Evolutionary conservation across 2,329 filamentous ascomycete species (phyloP).

Genomic region (Venturia aucupariae): DNA sequence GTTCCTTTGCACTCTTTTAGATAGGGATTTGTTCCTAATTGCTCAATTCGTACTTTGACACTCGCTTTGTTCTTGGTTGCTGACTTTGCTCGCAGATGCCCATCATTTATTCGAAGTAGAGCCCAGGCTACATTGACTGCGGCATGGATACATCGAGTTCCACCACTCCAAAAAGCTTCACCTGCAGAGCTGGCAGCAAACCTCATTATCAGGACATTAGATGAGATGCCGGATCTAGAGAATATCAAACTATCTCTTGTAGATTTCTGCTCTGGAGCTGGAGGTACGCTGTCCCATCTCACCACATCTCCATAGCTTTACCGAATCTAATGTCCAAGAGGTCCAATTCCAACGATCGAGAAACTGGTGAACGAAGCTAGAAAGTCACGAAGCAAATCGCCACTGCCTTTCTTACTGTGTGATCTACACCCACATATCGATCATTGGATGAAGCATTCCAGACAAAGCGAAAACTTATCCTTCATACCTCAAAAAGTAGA

Average conservation of each 20-base stretch:
- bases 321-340: constrained; percentile 40
- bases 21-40: not conserved
- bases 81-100: constrained; percentile 44
- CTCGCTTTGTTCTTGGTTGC: no score
- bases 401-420: constrained; percentile 31
- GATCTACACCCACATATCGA: constrained; percentile 32
- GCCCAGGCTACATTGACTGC: constrained; percentile 57
- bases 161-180: constrained; percentile 46
- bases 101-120: constrained; percentile 52
- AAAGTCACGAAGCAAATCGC: constrained; percentile 15
- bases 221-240: constrained; percentile 34
- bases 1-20: no score
- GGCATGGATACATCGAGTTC: constrained; percentile 53
- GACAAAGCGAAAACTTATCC: constrained; percentile 44
- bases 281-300: constrained; percentile 35
- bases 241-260: constrained; percentile 51
- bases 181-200: constrained; percentile 53
- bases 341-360: constrained; percentile 29
- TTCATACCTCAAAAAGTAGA: constrained; percentile 56
- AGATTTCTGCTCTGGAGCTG: constrained; percentile 68
- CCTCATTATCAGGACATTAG: constrained; percentile 38
- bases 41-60: no score
- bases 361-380: constrained; percentile 24
- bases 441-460: constrained; percentile 25
- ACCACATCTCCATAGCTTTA: not conserved